Base-by-base conservation (phyloP, 2,329 filamentous ascomycete species). In the Cryphonectria japonica region DNA sequence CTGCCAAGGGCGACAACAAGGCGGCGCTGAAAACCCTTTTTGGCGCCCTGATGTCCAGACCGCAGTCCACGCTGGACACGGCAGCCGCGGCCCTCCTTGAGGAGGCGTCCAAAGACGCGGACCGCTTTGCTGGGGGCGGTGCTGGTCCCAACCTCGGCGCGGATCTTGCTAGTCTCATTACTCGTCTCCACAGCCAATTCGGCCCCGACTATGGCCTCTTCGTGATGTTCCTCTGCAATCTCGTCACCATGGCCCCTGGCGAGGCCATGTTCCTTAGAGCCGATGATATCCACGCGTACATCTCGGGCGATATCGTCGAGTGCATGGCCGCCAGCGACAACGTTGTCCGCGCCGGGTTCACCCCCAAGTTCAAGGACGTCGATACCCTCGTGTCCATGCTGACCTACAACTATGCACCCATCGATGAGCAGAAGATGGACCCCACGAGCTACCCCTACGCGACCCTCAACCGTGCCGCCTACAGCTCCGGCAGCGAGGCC, bases 291-390 rank as follows among this genome's bases (percentile, higher is more conserved):
- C 96, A 99, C 80, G 96, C 96, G 65, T 99, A 99, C 81, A 83
- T 97, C 60, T 93, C 91, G 2, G 93, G 93, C 72, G 95, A 99
- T 78, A 97, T 99, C 76, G 94, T 99, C 79, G 96, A 99, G 83
- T 99, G 96, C 85, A 99, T 99, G 96, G 96, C 96, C 0, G 92
- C 94, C 11, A 97, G 93, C n/a, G 96, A 99, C 86, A 99, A 99
- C 75, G 96, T 99, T 50, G 95, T 99, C 67, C 94, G 96, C 69
- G 96, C 96, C 0, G 96, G 96, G 60, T 96, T 99, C 82, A 99
- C 96, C 0, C 96, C 96, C 69, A 99, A 99, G 80, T 99, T 97
- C 87, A 98, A 98, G 84, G 96, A 99, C 76, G 93, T 98, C 32
- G 83, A 90, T 68, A 98, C 94, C 0, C 86, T 99, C 14, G 94